These are phyloP conservation scores for Curvularia sp. DNA, from an alignment of 2,329 filamentous ascomycete genomes.

Conservation along the genomic window DNA sequence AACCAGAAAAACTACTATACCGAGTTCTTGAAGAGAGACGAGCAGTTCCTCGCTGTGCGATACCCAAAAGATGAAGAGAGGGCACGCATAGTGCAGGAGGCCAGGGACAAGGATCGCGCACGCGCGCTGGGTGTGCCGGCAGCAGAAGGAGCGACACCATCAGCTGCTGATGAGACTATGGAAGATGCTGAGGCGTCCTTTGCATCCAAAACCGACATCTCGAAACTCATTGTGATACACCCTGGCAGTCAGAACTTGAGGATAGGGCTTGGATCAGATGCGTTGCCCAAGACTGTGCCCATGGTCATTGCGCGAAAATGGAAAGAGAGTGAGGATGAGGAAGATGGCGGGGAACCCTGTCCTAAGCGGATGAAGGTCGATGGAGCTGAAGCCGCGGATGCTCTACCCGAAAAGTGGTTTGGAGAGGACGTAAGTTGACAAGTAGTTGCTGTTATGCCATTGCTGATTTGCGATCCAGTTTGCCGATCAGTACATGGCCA, in stretches of 20 bases:
- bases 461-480: conserved; percentile 46
- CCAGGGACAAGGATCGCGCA: conserved; percentile 86
- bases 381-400: conserved; percentile 66
- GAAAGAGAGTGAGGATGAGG: conserved; percentile 80
- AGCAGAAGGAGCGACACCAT: conserved; percentile 33
- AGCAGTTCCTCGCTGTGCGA: conserved; percentile 89
- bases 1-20: conserved; percentile 98
- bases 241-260: conserved; percentile 94
- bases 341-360: conserved; percentile 78
- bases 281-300: conserved; percentile 89
- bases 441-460: neutral
- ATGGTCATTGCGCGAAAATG: conserved; percentile 89
- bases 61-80: conserved; percentile 86
- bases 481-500: conserved; percentile 73
- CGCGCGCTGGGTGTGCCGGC: conserved; percentile 74
- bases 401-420: conserved; percentile 78
- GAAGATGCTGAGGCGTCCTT: conserved; percentile 43
- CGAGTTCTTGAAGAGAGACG: conserved; percentile 97
- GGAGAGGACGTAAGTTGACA: conserved; percentile 72
- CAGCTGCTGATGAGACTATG: conserved; percentile 38
- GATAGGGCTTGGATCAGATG: conserved; percentile 94
- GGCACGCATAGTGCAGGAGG: conserved; percentile 82
- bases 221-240: conserved; percentile 93
- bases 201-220: conserved; percentile 66
- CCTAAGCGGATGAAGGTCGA: conserved; percentile 70